Evolutionary conservation across 805 yeast genomes (phyloP).

Genomic region (Pichia ethanolica): DNA sequence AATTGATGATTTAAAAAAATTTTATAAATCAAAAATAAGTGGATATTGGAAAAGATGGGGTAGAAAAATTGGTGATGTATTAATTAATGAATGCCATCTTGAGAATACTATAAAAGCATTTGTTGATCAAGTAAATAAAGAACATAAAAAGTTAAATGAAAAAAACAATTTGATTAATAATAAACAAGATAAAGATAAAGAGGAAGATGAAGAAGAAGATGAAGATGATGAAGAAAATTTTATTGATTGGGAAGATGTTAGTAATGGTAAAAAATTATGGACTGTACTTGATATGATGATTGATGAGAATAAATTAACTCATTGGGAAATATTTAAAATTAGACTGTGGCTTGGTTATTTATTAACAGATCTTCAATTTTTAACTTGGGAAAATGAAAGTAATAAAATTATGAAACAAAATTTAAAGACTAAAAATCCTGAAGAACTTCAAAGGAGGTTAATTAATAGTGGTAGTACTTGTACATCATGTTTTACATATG

Average conservation of each 20-base stretch:
- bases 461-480: slow-evolving; percentile 31
- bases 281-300: slow-evolving; percentile 8
- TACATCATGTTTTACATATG: slow-evolving; percentile 27
- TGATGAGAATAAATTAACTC: slow-evolving; percentile 6
- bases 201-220: not conserved
- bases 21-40: slow-evolving; percentile 56
- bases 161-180: no score
- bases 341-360: slow-evolving; percentile 61
- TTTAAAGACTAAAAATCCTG: not conserved
- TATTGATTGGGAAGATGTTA: slow-evolving; percentile 13
- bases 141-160: slow-evolving; percentile 4
- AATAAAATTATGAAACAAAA: slow-evolving; percentile 6
- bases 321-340: slow-evolving; percentile 49
- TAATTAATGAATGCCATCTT: slow-evolving; percentile 2
- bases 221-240: not conserved
- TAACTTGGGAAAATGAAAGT: slow-evolving; percentile 26
- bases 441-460: slow-evolving; percentile 2
- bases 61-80: slow-evolving; percentile 27
- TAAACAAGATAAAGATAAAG: not conserved
- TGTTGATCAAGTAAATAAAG: slow-evolving; percentile 5
- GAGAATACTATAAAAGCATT: not conserved
- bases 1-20: slow-evolving; percentile 37
- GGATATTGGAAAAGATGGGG: slow-evolving; percentile 84
- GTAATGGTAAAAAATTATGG: slow-evolving; percentile 8
- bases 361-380: slow-evolving; percentile 56